Percentiles rank a stretch among this genome's conserved stretches.
Conservation (phyloP, 163 green algal genomes). For the Coccomyxa subellipsoidea region DNA sequence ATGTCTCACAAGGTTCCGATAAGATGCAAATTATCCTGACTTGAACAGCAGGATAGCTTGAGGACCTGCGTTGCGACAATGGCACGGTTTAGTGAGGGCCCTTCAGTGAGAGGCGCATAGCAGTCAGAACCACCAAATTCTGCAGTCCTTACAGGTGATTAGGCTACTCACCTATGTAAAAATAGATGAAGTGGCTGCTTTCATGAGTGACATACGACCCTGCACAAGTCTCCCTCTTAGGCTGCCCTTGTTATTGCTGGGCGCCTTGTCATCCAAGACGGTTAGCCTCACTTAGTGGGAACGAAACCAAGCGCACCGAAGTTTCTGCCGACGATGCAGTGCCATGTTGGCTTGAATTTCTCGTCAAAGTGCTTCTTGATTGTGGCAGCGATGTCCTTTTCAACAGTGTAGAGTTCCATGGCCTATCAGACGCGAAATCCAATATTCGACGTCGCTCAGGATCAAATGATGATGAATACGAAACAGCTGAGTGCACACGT, state of each 20-base stretch:
- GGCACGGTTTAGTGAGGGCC: background rate
- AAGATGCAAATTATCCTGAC: background rate
- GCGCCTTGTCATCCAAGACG: no score
- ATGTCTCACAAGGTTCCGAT: no score
- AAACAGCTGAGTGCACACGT: no score
- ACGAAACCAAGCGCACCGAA: conserved; percentile 66
- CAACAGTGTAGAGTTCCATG: conserved; percentile 96
- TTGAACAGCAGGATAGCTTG: conserved; percentile 14
- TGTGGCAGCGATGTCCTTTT: conserved; percentile 98
- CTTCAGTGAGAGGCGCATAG: background rate
- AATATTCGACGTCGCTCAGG: background rate
- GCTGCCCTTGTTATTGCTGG: no score
- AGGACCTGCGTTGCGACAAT: background rate
- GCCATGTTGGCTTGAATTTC: conserved; percentile 97
- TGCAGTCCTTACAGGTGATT: background rate
- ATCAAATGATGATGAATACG: no score
- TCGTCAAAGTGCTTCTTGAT: conserved; percentile 99
- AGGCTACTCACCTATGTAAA: conserved; percentile 72
- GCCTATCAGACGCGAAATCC: conserved; percentile 48
- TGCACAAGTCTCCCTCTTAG: no score
- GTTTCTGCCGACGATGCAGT: conserved; percentile 97
- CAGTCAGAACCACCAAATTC: background rate
- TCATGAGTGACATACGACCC: conserved; percentile 97
- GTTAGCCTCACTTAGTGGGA: background rate
- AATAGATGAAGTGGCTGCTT: conserved; percentile 98